phyloP scores from a whole-genome alignment of 2,329 filamentous ascomycete species.

The Bretziella fagacearum region DNA sequence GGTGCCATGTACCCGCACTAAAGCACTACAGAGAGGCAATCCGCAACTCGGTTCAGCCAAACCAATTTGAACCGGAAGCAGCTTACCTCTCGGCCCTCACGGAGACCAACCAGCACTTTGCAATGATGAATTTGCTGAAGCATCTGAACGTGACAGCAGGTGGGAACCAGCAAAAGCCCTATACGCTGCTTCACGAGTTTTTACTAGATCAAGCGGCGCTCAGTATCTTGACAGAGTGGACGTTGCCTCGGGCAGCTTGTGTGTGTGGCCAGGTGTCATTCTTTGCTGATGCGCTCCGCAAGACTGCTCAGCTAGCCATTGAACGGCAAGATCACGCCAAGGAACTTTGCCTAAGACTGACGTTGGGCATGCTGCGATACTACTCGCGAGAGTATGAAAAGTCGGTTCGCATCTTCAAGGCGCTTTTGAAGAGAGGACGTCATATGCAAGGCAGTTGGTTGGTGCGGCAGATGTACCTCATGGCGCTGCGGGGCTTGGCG shows the following conservation, averaged over 20 bases:
- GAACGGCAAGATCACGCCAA: constrained; percentile 23
- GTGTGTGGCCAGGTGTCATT: constrained; percentile 21
- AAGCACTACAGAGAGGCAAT: constrained; percentile 25
- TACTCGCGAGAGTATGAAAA: constrained; percentile 23
- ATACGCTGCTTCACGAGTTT: constrained; percentile 21
- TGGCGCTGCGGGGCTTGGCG: constrained; percentile 26
- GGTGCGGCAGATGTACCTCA: constrained; percentile 24
- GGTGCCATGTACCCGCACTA: constrained; percentile 21
- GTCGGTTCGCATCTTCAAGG: constrained; percentile 23
- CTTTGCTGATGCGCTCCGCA: constrained; percentile 20
- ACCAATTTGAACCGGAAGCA: constrained; percentile 24
- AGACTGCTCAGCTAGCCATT: constrained; percentile 22
- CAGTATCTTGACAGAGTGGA: constrained; percentile 25
- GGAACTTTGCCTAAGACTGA: constrained; percentile 24
- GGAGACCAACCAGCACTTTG: constrained; percentile 22
- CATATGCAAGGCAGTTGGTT: constrained; percentile 25
- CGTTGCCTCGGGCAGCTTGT: constrained; percentile 24
- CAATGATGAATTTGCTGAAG: constrained; percentile 23
- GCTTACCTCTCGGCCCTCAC: constrained; percentile 24
- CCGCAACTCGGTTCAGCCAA: constrained; percentile 18
- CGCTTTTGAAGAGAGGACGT: constrained; percentile 24
- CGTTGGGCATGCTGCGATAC: constrained; percentile 22
- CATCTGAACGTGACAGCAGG: constrained; percentile 20
- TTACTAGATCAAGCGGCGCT: constrained; percentile 21
- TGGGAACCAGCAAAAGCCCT: constrained; percentile 10